Evolutionary conservation across 1,139 yeast species (phyloP), one percentile per base, ranked within the genome.

Genomic region (Magnusiomyces ingens): DNA sequence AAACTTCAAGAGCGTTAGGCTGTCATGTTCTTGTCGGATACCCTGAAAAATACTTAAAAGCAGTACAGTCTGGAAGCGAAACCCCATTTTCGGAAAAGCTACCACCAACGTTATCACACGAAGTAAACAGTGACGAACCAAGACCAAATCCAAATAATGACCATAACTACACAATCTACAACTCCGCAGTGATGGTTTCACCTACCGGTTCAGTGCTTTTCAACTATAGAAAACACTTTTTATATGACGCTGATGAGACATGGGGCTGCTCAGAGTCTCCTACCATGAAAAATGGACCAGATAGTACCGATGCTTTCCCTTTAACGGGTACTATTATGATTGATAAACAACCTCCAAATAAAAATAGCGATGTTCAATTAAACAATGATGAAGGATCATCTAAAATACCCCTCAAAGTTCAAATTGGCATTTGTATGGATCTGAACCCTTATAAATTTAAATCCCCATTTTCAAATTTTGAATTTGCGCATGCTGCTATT

Each of bases 371-470:
- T 2, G 10, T n/a, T 3, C 15, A 12, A 12, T 12, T 21, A 12
- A 43, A 26, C 10, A 21, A 21, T 13, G 32, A 36, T 5, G 35
- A 13, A 35, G 17, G 37, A 8, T 15, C 15, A 15, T 12, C 19
- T 17, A 12, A 47, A n/a, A 48, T 43, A 17, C 51, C 42, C 68
- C 44, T 56, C 6, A 59, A 67, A 12, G 71, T 85, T 0, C 78
- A 82, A 46, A 75, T 90, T 55, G 97, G 96, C 0, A 89, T 91
- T n/a, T 91, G 97, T 67, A 91, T 90, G 98, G 98, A 90, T 67
- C 69, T 91, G 58, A 90, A 88, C 66, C 96, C 97, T 0, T 85
- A 87, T 67, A 77, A 85, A 64, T 91, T 90, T 66, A 74, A 79
- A 59, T 90, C 95, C 0, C 91, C 95, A 1, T 89, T 88, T 68